Base-by-base conservation (phyloP, 306 rosid genomes). In the Purshia tridentata region DNA sequence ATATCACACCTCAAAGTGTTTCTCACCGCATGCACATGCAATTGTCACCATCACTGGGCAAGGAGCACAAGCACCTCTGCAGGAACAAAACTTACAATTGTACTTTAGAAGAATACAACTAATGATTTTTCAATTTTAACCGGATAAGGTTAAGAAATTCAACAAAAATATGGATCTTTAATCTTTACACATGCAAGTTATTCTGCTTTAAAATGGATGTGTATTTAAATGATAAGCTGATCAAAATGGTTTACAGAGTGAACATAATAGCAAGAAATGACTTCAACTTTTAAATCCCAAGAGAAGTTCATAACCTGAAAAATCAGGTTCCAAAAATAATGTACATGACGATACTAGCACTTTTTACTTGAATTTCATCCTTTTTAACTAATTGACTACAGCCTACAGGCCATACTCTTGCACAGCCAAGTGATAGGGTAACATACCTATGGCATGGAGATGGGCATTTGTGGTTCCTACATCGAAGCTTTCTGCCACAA, bases 11-110 rank as follows among this genome's bases (percentile, higher is more conserved):
- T 94, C 97, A 78, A 89, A 88, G 77, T 86, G 95, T 41, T 97
- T 94, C 85, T 81, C 94, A 53, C 97, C 96, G 67, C 98, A 91
- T 61, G 88, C 87, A 80, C 98, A 94, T 9, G 97, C 72, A 70
- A 94, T 91, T 54, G 91, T 91, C 81, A 91, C 97, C 98, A 91
- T 91, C 71, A 91, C 87, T 7, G 97, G 98, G 72, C 98, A 94
- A 71, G 98, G 98, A 81, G 98, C 94, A 83, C 97, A 94, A 68
- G 94, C 74, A 83, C 97, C 98, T 73, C 98, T 94, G 97, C 86
- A 80, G 63, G 46, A 88, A 78, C 74, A 80, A 88, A 84, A 57
- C 60, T 51, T 65, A 67, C 62, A 67, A 56, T 20, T 55, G 4
- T 20, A 70, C 41, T 70, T 6, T 2, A 6, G 40, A 70, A 70